Conservation (phyloP, 2,329 filamentous ascomycete species). For the Ophiognomonia clavigignenti-juglandacearum region DNA sequence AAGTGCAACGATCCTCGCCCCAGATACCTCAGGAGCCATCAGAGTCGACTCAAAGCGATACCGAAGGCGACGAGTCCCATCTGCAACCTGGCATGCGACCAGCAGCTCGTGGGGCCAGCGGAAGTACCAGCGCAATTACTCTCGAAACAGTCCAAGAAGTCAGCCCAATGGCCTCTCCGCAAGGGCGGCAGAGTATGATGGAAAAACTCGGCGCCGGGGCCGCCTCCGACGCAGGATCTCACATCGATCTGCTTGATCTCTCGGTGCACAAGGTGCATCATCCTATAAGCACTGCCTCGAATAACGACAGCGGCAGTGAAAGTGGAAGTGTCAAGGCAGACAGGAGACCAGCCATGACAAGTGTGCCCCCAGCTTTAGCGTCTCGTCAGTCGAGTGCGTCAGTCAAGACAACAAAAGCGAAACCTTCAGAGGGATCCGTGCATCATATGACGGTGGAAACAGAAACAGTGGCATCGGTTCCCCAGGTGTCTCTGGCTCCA, state of each 20-base stretch:
- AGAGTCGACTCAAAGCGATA: conserved; percentile 38
- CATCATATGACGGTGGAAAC: conserved; percentile 97
- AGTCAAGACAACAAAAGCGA: conserved; percentile 64
- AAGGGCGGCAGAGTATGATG: conserved; percentile 30
- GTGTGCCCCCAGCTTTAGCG: conserved; percentile 47
- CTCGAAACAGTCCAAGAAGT: conserved; percentile 91
- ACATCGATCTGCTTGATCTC: conserved; percentile 35
- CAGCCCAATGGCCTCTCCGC: conserved; percentile 70
- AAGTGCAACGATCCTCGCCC: conserved; percentile 42
- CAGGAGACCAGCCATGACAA: conserved; percentile 37
- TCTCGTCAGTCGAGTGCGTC: conserved; percentile 64
- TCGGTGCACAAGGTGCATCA: conserved; percentile 26
- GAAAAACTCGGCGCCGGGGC: conserved; percentile 50
- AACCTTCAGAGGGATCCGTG: conserved; percentile 68
- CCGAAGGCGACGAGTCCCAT: conserved; percentile 47
- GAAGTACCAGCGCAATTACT: conserved; percentile 41
- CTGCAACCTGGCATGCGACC: conserved; percentile 52
- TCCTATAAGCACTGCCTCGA: conserved; percentile 2
- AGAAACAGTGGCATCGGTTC: conserved; percentile 88
- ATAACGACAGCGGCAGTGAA: conserved; percentile 59
- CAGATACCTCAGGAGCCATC: conserved; percentile 40
- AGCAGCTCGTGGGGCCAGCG: conserved; percentile 54
- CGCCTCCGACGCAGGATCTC: conserved; percentile 34
- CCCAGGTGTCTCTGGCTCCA: conserved; percentile 70
- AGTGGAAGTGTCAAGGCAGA: conserved; percentile 48